Evolutionary conservation across 2,329 filamentous ascomycete genomes (phyloP), one percentile per base, ranked within the genome.

Genomic region (Aspergillus quadricinctus): DNA sequence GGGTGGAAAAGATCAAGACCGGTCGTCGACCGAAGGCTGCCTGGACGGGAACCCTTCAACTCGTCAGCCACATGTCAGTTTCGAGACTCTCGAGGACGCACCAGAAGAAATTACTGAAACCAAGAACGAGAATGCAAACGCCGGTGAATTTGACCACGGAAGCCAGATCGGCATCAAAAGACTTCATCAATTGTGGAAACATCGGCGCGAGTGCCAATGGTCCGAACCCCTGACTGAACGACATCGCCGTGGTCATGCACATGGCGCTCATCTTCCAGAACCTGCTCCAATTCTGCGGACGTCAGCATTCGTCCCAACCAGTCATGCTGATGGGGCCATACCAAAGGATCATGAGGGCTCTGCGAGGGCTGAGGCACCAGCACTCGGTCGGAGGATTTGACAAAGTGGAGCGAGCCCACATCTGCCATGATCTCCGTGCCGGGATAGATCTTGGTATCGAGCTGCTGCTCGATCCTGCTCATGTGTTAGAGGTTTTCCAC

Each of bases 401-500:
- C 83, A 64, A 88, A 88, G 68, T 87, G 84, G 69, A 86, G 83
- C 1, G 75, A 74, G 21, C 83, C 83, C 40, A 87, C 79, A 75
- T 88, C 81, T 8, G 77, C 71, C 82, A 85, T 85, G 64, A 84
- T 76, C 68, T 84, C 82, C 3, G 82, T 85, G 25, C 82, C 82
- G 3, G 82, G 82, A 43, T 83, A 69, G 55, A 85, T 79, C 59
- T 82, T 78, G 31, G 75, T 75, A 54, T 80, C 73, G 57, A 84
- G 77, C 73, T 83, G 79, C 54, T 75, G 62, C 66, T 82, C 80
- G 58, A 83, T 71, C 57, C 78, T 73, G 55, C 66, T 73, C 28
- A 48, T 75, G 69, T 62, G 78, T 78, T 75, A 78, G 59, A 58
- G 17, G 9, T 1, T 50, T 3, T n/a, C 58, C 21, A 19, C 3